A percentile compares a stretch with the other conserved stretches of the same genome.
Evolutionary conservation across 805 yeast species (phyloP).

Genomic region (Candida nitratophila): DNA sequence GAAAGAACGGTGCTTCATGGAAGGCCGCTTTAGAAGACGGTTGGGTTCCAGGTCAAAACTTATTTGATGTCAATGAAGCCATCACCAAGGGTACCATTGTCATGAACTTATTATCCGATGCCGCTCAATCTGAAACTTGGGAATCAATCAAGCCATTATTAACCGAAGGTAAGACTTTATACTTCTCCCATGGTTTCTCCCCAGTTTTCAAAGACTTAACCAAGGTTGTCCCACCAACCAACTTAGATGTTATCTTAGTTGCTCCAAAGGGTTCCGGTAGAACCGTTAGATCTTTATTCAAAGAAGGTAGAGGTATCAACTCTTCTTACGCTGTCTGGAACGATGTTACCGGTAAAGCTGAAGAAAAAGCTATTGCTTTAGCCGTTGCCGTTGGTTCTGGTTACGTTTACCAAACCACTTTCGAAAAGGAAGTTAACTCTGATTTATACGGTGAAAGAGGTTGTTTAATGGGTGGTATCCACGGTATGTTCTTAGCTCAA

Average conservation of each 20-base stretch:
- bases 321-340: conserved; percentile 99
- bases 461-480: conserved; percentile 99
- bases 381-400: conserved; percentile 99
- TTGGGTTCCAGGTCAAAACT: conserved; percentile 99
- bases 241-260: conserved; percentile 94
- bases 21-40: conserved; percentile 99
- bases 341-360: conserved; percentile 98
- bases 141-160: conserved; percentile 74
- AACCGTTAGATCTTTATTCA: conserved; percentile 98
- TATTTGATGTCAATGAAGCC: conserved; percentile 93
- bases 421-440: conserved; percentile 98
- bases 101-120: conserved; percentile 98
- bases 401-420: conserved; percentile 99
- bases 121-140: conserved; percentile 99
- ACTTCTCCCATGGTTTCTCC: conserved; percentile 99
- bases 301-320: conserved; percentile 99
- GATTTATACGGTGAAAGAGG: conserved; percentile 99
- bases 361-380: conserved; percentile 96
- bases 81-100: conserved; percentile 84
- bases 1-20: conserved; percentile 99
- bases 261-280: conserved; percentile 99
- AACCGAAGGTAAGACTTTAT: conserved; percentile 95
- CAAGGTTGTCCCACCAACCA: conserved; percentile 89
- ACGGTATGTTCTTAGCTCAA: conserved; percentile 99
- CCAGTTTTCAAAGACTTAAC: conserved; percentile 98